These are phyloP conservation scores for Trichoderma cornu-damae DNA, from an alignment of 2,329 filamentous ascomycete species.

Conservation along the genomic window DNA sequence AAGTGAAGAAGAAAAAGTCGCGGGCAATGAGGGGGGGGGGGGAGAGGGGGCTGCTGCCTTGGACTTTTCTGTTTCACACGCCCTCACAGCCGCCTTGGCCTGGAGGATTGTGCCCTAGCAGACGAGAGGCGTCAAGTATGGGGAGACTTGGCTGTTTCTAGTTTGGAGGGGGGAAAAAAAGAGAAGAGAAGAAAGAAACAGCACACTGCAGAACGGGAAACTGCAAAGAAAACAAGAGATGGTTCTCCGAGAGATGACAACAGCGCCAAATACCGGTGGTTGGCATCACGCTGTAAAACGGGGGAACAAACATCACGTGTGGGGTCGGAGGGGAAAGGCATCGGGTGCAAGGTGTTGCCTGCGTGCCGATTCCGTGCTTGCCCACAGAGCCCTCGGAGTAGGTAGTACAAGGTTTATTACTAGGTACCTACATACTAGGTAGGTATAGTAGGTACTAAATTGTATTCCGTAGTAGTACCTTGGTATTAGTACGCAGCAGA, in stretches of 20 bases:
- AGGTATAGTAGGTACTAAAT: too few species aligned
- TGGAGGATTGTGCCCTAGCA: too few species aligned
- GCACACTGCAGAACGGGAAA: neutral
- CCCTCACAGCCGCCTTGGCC: neutral
- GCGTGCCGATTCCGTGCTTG: slow-evolving; percentile 7
- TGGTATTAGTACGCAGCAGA: too few species aligned
- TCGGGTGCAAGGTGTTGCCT: slow-evolving; percentile 10
- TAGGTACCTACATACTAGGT: too few species aligned
- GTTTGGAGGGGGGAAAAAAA: neutral
- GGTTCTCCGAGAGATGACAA: neutral
- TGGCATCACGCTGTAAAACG: slow-evolving; percentile 7
- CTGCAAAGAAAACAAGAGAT: neutral
- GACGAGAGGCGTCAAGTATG: too few species aligned
- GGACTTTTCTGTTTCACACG: slow-evolving; percentile 4
- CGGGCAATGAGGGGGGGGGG: neutral
- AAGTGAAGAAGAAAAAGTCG: slow-evolving; percentile 11
- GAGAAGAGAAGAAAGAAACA: too few species aligned
- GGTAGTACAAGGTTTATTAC: too few species aligned
- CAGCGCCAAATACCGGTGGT: slow-evolving; percentile 12
- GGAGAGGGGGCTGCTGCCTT: slow-evolving; percentile 19
- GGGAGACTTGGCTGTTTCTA: too few species aligned
- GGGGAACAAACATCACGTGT: slow-evolving; percentile 15
- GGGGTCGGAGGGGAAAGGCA: slow-evolving; percentile 8
- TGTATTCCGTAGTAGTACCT: too few species aligned
- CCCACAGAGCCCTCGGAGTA: neutral